Evolutionary conservation across 208 protist genomes (phyloP).

Genomic region (Wallacemonas sp.): DNA sequence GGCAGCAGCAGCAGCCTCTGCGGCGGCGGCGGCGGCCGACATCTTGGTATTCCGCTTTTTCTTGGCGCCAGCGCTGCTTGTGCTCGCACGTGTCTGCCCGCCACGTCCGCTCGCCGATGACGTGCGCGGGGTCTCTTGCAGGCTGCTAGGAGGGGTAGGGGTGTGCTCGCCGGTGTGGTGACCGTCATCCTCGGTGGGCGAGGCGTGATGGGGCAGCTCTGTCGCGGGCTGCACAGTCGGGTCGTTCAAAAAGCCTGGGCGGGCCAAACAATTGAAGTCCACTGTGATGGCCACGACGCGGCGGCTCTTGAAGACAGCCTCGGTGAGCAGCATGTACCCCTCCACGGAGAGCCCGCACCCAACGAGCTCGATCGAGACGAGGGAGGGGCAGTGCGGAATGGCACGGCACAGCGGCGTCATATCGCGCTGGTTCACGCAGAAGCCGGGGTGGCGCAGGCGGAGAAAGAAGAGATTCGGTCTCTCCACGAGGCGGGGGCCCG

Average conservation of each 20-base stretch:
- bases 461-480: conserved; percentile 55
- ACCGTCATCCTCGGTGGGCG: neutral
- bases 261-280: conserved; percentile 76
- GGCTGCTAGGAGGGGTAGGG: neutral
- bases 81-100: no score
- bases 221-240: conserved; percentile 23
- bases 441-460: conserved; percentile 63
- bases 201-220: neutral
- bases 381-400: conserved; percentile 80
- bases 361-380: conserved; percentile 75
- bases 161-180: neutral
- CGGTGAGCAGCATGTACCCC: conserved; percentile 82
- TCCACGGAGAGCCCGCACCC: conserved; percentile 79
- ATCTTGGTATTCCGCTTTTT: conserved; percentile 7
- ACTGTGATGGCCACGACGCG: conserved; percentile 58
- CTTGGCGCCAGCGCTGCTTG: neutral
- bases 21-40: neutral
- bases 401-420: conserved; percentile 77
- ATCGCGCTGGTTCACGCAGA: conserved; percentile 88
- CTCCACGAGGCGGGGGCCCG: neutral
- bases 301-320: conserved; percentile 77
- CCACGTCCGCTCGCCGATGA: conserved; percentile 6
- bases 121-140: neutral
- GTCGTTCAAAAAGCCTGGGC: conserved; percentile 49
- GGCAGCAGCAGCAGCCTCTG: neutral